Conservation (phyloP, 352 stramenopile genomes). For the Achlya hypogyna region DNA sequence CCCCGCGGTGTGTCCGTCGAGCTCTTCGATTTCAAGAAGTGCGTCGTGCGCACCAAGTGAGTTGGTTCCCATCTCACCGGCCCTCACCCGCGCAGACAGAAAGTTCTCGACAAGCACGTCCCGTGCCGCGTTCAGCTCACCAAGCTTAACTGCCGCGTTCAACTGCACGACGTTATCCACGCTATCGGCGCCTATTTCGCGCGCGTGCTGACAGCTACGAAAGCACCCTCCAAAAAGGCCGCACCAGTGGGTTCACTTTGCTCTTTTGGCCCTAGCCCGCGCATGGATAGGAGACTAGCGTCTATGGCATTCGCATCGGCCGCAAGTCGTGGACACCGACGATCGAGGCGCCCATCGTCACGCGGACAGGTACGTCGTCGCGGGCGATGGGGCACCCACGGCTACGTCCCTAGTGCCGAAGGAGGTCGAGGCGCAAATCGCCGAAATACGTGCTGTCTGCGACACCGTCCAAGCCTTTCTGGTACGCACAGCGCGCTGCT, state of each 20-base stretch:
- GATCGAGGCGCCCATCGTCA: constrained; percentile 23
- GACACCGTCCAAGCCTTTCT: background rate
- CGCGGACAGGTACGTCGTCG: background rate
- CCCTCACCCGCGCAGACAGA: background rate
- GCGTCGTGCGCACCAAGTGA: constrained; percentile 41
- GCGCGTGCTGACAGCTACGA: constrained; percentile 46
- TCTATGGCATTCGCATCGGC: constrained; percentile 68
- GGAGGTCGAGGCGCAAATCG: constrained; percentile 34
- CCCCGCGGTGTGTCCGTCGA: constrained; percentile 23
- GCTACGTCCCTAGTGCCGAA: constrained; percentile 19
- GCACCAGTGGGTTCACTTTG: background rate
- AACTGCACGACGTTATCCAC: constrained; percentile 47
- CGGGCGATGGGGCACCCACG: constrained; percentile 15
- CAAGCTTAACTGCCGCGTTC: constrained; percentile 47
- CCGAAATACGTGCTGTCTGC: background rate
- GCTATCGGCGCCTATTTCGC: constrained; percentile 53
- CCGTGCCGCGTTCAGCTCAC: constrained; percentile 39
- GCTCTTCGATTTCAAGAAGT: constrained; percentile 49
- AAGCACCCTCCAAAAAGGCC: constrained; percentile 26
- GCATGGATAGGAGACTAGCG: constrained; percentile 33
- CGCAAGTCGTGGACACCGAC: constrained; percentile 29
- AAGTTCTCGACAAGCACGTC: constrained; percentile 32
- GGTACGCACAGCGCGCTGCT: background rate
- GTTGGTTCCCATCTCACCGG: constrained; percentile 22
- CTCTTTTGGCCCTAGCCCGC: constrained; percentile 30